Conservation (phyloP, 306 rosid species). For the Ochetophila trinervis region DNA sequence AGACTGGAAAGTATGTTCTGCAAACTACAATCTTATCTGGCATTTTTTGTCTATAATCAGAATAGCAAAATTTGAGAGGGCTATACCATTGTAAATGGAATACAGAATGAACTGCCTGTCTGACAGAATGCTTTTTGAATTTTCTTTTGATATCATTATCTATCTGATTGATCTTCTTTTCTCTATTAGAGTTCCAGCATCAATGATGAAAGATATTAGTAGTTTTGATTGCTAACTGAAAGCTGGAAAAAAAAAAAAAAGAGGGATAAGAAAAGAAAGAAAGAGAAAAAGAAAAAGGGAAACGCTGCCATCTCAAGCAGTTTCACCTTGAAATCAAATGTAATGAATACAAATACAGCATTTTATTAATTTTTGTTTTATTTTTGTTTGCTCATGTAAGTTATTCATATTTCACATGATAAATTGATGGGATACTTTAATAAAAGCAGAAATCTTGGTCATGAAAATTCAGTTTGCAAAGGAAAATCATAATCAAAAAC, state of each 20-base stretch:
- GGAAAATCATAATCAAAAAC: neutral
- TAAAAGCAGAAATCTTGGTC: neutral
- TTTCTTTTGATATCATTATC: neutral
- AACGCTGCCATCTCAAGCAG: neutral
- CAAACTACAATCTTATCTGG: constrained; percentile 19
- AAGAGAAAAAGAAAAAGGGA: neutral
- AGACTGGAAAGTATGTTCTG: constrained; percentile 73
- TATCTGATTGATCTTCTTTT: neutral
- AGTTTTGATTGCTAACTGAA: neutral
- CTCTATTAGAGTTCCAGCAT: constrained; percentile 7
- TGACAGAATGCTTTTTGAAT: too few relatives aligned
- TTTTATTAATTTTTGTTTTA: neutral
- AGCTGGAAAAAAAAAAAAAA: neutral
- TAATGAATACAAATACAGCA: neutral
- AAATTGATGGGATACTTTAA: neutral
- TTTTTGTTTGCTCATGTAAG: neutral
- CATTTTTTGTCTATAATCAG: neutral
- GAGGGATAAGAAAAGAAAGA: neutral
- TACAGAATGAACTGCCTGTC: neutral
- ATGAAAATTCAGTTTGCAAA: neutral
- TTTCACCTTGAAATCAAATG: constrained; percentile 1
- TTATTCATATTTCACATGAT: neutral
- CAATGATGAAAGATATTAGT: neutral
- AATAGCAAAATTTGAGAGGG: neutral
- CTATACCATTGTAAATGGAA: neutral